Evolutionary conservation across 2,329 filamentous ascomycete species (phyloP).

Genomic region (Davidsoniella australis): DNA sequence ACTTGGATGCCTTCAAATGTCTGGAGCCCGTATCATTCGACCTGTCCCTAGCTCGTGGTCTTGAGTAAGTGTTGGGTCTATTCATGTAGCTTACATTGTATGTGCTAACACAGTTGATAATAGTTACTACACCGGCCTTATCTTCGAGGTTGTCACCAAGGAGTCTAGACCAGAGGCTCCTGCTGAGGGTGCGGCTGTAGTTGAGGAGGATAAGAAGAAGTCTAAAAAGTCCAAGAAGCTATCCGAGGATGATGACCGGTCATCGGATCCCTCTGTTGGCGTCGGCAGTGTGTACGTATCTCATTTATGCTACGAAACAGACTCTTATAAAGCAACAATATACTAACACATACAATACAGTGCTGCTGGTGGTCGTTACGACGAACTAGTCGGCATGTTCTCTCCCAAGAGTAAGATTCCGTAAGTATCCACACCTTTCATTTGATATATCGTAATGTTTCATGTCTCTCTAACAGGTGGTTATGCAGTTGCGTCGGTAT

Average conservation of each 20-base stretch:
- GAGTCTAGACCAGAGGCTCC: slow-evolving; percentile 43
- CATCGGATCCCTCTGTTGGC: slow-evolving; percentile 62
- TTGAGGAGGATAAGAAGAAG: slow-evolving; percentile 22
- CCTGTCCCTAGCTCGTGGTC: slow-evolving; percentile 70
- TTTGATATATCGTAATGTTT: background rate
- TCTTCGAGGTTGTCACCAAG: slow-evolving; percentile 78
- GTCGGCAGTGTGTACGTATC: slow-evolving; percentile 52
- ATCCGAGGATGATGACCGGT: slow-evolving; percentile 45
- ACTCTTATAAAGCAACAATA: too few relatives aligned
- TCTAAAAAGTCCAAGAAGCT: slow-evolving; percentile 30
- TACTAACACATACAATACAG: slow-evolving; percentile 3
- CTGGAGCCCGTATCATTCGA: slow-evolving; percentile 70
- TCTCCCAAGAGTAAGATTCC: slow-evolving; percentile 69
- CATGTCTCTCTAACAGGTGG: background rate
- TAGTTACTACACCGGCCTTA: slow-evolving; percentile 79
- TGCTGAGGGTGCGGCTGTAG: slow-evolving; percentile 19
- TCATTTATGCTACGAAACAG: background rate
- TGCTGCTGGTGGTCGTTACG: slow-evolving; percentile 79
- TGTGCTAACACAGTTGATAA: slow-evolving; percentile 21
- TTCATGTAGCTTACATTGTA: background rate
- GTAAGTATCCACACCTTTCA: slow-evolving; percentile 10
- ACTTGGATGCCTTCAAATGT: slow-evolving; percentile 61
- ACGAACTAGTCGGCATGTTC: slow-evolving; percentile 90
- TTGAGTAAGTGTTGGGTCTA: slow-evolving; percentile 43
- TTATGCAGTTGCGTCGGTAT: slow-evolving; percentile 30